phyloP scores from a whole-genome alignment of 164 flowering plant species.

The Kalanchoe fedtschenkoi region DNA sequence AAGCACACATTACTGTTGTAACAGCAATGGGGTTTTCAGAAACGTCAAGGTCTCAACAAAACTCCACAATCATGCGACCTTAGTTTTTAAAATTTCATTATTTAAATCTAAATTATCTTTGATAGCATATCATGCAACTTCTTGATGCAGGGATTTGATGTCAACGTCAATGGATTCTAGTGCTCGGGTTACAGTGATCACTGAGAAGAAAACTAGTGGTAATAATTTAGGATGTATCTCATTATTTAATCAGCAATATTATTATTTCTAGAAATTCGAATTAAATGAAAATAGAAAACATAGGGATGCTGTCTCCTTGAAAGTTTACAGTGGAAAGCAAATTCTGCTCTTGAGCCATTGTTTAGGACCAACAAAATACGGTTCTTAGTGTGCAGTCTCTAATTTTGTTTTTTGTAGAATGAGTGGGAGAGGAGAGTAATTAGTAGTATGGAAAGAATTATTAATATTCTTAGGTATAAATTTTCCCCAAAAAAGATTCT shows the following conservation, averaged over 20 bases:
- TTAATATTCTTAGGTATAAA: too few relatives aligned
- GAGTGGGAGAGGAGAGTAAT: too few relatives aligned
- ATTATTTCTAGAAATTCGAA: too few relatives aligned
- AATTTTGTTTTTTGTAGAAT: too few relatives aligned
- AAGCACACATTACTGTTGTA: slow-evolving; percentile 73
- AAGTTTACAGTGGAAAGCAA: too few relatives aligned
- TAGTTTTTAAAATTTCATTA: not conserved
- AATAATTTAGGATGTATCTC: slow-evolving; percentile 11
- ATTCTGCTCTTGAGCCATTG: too few relatives aligned
- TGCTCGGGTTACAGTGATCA: slow-evolving; percentile 59
- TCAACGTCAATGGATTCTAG: slow-evolving; percentile 78
- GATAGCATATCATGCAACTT: slow-evolving; percentile 3
- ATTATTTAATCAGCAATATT: not conserved
- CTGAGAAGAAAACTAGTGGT: slow-evolving; percentile 43
- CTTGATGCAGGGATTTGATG: slow-evolving; percentile 47
- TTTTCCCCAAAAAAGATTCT: too few relatives aligned
- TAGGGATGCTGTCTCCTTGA: too few relatives aligned
- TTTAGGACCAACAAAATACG: too few relatives aligned
- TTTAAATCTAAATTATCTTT: not conserved
- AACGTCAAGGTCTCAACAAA: slow-evolving; percentile 55
- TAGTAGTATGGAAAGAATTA: too few relatives aligned
- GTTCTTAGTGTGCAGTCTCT: too few relatives aligned
- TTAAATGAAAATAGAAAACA: too few relatives aligned
- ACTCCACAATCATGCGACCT: not conserved
- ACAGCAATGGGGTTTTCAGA: slow-evolving; percentile 63